Evolutionary conservation across 148 eudicot species (phyloP).

Genomic region (Vaccinium macrocarpon): DNA sequence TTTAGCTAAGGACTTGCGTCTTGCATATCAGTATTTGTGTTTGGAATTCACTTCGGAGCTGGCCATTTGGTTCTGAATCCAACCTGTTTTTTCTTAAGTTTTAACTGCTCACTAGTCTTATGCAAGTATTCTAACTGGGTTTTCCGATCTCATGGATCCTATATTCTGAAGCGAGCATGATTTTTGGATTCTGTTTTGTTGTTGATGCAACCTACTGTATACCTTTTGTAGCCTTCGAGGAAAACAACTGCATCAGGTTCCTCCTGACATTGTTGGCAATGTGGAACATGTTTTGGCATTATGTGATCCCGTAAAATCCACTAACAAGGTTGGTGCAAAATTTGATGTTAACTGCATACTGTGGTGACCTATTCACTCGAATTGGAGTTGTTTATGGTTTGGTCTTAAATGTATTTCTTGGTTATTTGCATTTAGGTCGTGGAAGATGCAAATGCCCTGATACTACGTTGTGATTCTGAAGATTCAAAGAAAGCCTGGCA

Average conservation of each 20-base stretch:
- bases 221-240: conserved; percentile 66
- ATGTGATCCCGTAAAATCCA: conserved; percentile 48
- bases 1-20: not conserved
- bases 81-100: conserved; percentile 1
- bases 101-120: not conserved
- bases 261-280: conserved; percentile 61
- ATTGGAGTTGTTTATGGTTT: conserved; percentile 9
- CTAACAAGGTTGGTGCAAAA: conserved; percentile 38
- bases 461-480: conserved; percentile 70
- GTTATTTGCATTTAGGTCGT: conserved; percentile 48
- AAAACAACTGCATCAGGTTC: conserved; percentile 72
- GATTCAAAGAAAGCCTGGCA: conserved; percentile 69
- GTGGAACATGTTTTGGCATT: conserved; percentile 74
- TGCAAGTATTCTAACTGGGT: not conserved
- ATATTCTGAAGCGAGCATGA: not conserved
- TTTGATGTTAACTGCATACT: not conserved
- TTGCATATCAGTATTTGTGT: not conserved
- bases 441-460: conserved; percentile 78
- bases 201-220: not conserved
- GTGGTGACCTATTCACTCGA: not conserved
- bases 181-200: conserved; percentile 4
- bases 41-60: not conserved
- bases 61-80: not conserved
- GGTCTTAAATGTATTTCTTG: not conserved
- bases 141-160: not conserved